Evolutionary conservation across 805 yeast species (phyloP).

Genomic region (Sugiyamaella floridensis): DNA sequence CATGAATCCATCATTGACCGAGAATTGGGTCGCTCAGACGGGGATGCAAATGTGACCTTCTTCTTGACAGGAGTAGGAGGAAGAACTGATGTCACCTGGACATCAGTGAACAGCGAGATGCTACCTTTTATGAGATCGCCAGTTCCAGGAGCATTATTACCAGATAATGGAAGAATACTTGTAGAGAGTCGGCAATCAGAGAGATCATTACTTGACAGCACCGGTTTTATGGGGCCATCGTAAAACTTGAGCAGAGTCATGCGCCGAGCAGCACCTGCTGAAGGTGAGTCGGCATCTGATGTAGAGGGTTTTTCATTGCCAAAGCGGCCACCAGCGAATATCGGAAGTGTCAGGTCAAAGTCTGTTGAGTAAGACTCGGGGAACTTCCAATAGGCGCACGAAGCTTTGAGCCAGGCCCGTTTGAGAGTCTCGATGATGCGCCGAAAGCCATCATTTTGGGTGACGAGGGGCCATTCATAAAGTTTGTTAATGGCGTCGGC

Average conservation of each 20-base stretch:
- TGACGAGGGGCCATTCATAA: slow-evolving; percentile 23
- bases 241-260: slow-evolving; percentile 15
- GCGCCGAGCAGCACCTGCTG: slow-evolving; percentile 9
- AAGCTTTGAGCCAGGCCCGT: slow-evolving; percentile 41
- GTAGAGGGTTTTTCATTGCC: slow-evolving; percentile 13
- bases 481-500: slow-evolving; percentile 33
- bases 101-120: slow-evolving; percentile 14
- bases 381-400: slow-evolving; percentile 31
- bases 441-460: slow-evolving; percentile 19
- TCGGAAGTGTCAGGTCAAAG: slow-evolving; percentile 19
- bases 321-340: slow-evolving; percentile 30
- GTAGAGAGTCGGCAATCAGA: neutral
- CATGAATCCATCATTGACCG: neutral
- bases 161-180: slow-evolving; percentile 6
- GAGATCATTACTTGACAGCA: slow-evolving; percentile 6
- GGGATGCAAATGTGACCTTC: slow-evolving; percentile 1
- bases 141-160: neutral
- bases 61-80: slow-evolving; percentile 13
- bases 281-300: neutral
- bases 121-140: slow-evolving; percentile 24
- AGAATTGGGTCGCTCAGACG: neutral
- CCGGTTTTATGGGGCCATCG: slow-evolving; percentile 16
- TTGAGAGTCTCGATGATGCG: slow-evolving; percentile 42
- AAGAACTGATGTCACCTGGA: slow-evolving; percentile 10
- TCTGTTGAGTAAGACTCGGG: slow-evolving; percentile 11